Evolutionary conservation across 1,284 basidiomycete species (phyloP).

Genomic region (Ustilago curta): DNA sequence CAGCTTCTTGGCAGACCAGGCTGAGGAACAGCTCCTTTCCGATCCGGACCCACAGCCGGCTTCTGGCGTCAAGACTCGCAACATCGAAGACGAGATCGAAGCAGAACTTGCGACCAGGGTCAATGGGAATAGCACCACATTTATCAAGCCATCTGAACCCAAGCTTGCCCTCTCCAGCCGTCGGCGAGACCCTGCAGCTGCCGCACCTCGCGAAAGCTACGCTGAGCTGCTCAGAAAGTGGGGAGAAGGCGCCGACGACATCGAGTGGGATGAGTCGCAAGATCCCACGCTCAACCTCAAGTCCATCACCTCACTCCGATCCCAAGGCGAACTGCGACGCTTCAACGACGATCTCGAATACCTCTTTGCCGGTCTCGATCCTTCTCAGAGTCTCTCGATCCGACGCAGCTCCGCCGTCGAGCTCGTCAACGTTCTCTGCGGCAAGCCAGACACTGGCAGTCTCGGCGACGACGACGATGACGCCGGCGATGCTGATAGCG

Average conservation of each 20-base stretch:
- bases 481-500: slow-evolving; percentile 6
- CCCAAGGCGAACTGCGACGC: slow-evolving; percentile 43
- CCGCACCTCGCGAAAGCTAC: slow-evolving; percentile 45
- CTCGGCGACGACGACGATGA: slow-evolving; percentile 19
- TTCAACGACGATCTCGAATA: slow-evolving; percentile 57
- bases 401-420: slow-evolving; percentile 45
- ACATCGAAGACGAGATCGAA: slow-evolving; percentile 51
- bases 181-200: neutral
- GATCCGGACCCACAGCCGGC: slow-evolving; percentile 2
- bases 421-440: slow-evolving; percentile 41
- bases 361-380: slow-evolving; percentile 41
- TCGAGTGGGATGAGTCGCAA: slow-evolving; percentile 55
- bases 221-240: slow-evolving; percentile 52
- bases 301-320: slow-evolving; percentile 50
- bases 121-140: neutral
- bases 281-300: slow-evolving; percentile 52
- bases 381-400: slow-evolving; percentile 27
- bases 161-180: neutral
- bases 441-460: slow-evolving; percentile 31
- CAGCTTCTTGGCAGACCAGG: slow-evolving; percentile 48
- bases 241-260: slow-evolving; percentile 51
- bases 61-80: slow-evolving; percentile 10
- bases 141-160: neutral
- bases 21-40: slow-evolving; percentile 36
- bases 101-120: slow-evolving; percentile 22